phyloP scores from a whole-genome alignment of 495 filamentous ascomycete genomes.

The Penicillium egyptiacum region DNA sequence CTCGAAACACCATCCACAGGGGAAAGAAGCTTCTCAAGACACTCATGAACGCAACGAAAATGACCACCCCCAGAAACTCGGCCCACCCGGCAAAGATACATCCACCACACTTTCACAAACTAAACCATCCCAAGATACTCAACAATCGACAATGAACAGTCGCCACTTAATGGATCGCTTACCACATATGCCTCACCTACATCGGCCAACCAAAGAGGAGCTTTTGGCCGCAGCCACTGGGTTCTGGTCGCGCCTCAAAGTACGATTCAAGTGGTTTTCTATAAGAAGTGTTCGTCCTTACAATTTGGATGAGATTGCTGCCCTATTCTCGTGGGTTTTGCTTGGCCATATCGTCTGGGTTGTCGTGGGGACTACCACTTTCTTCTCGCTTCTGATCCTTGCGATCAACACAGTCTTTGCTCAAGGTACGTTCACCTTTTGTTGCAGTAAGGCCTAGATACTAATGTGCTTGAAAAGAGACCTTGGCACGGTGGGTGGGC shows the following conservation, averaged over 20 bases:
- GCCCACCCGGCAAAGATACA: conserved; percentile 14
- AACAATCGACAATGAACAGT: conserved; percentile 22
- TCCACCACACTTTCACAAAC: conserved; percentile 1
- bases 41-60: conserved; percentile 15
- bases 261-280: conserved; percentile 96
- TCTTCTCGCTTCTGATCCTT: conserved; percentile 87
- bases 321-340: conserved; percentile 92
- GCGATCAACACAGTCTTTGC: conserved; percentile 95
- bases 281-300: conserved; percentile 94
- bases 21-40: conserved; percentile 12
- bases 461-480: conserved; percentile 59
- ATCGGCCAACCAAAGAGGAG: conserved; percentile 91
- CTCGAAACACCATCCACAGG: conserved; percentile 22
- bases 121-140: conserved; percentile 12
- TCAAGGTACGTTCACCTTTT: conserved; percentile 59
- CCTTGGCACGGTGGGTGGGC: conserved; percentile 85
- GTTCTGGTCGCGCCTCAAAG: conserved; percentile 86
- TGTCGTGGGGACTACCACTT: conserved; percentile 91
- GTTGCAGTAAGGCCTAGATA: not conserved
- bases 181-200: conserved; percentile 66
- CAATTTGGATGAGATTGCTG: conserved; percentile 91
- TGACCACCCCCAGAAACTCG: conserved; percentile 11
- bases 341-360: conserved; percentile 94
- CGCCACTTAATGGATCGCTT: conserved; percentile 63
- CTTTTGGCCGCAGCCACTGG: conserved; percentile 87